Conservation (phyloP, 352 stramenopile genomes). For the Pythium chondricola region DNA sequence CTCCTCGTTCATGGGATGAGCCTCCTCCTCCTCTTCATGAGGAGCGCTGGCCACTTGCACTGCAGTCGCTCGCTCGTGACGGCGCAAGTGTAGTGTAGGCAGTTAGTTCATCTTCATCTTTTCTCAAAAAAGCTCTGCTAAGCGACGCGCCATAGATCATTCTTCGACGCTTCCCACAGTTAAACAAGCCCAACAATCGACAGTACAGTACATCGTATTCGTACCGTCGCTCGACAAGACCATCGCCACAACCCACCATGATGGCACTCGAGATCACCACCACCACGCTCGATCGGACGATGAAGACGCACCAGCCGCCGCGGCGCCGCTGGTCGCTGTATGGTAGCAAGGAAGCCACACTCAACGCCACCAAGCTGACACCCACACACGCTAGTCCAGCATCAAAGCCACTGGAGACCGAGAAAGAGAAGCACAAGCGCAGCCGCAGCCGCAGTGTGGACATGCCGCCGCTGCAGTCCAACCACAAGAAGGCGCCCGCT, state of each 20-base stretch:
- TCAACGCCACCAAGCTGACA: neutral
- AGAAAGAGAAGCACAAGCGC: slow-evolving; percentile 16
- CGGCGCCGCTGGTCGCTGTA: slow-evolving; percentile 16
- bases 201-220: neutral
- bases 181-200: too few species aligned
- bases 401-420: neutral
- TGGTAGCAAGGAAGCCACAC: slow-evolving; percentile 1
- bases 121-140: too few species aligned
- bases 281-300: slow-evolving; percentile 4
- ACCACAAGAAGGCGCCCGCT: slow-evolving; percentile 49
- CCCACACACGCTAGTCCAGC: neutral
- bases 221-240: neutral
- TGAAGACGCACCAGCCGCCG: neutral
- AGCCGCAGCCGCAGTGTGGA: slow-evolving; percentile 19
- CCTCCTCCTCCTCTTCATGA: too few species aligned
- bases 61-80: too few species aligned
- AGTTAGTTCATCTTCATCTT: too few species aligned
- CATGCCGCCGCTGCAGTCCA: slow-evolving; percentile 31
- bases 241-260: slow-evolving; percentile 10
- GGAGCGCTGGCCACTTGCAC: too few species aligned
- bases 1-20: too few species aligned
- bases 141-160: too few species aligned
- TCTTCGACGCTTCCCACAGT: too few species aligned
- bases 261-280: slow-evolving; percentile 8
- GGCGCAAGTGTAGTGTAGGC: too few species aligned